Conservation (phyloP, 306 rosid species). For the Cicer bijugum region DNA sequence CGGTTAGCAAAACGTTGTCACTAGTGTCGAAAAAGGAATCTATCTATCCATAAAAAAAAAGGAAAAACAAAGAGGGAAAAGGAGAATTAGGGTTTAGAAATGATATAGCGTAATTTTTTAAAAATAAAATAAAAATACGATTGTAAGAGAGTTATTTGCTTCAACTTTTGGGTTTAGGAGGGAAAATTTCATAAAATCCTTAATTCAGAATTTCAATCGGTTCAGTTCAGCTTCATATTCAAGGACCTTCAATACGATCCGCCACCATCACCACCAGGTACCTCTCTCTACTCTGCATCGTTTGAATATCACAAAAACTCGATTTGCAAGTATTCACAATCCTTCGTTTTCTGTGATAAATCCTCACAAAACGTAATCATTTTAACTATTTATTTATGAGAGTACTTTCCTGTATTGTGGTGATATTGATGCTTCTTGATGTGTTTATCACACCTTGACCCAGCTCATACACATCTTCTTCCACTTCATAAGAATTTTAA, state of each 20-base stretch:
- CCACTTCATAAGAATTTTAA: not conserved
- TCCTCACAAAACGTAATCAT: not conserved
- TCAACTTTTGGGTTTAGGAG: constrained; percentile 44
- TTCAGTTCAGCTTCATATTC: not conserved
- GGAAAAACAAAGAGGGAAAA: not conserved
- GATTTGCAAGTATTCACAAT: not conserved
- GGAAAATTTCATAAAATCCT: constrained; percentile 42
- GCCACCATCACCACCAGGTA: constrained; percentile 46
- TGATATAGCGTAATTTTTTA: not conserved
- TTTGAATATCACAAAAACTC: constrained; percentile 27
- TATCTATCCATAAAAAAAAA: too few relatives aligned
- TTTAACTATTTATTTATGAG: not conserved
- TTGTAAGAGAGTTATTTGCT: not conserved
- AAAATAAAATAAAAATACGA: too few relatives aligned
- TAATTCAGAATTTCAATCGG: not conserved
- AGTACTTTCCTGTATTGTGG: not conserved
- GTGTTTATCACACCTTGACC: not conserved
- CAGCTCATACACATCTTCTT: not conserved
- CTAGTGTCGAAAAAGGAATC: too few relatives aligned
- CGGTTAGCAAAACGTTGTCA: too few relatives aligned
- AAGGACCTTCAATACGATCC: not conserved
- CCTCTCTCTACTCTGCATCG: not conserved
- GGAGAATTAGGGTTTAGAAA: constrained; percentile 41
- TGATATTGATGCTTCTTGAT: not conserved
- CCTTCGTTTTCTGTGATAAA: not conserved